A percentile compares a stretch with the other conserved stretches of the same genome.
Conservation (phyloP, 2,329 filamentous ascomycete species). For the Aspergillus niger region DNA sequence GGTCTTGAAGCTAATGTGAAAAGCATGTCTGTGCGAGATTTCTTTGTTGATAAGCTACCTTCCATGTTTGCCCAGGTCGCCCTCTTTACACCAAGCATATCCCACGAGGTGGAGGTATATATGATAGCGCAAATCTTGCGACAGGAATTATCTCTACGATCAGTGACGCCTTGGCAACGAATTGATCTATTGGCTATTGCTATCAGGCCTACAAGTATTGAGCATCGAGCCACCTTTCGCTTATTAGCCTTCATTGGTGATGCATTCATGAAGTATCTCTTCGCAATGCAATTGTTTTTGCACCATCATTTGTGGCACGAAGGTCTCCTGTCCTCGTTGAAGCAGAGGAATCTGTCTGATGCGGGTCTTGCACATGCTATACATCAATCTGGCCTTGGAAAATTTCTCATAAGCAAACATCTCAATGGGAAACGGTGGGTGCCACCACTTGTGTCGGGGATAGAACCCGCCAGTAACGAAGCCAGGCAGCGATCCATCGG, state of each 20-base stretch:
- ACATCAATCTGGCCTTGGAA: not conserved
- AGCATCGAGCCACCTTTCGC: not conserved
- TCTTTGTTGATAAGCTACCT: not conserved
- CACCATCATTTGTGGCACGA: constrained; percentile 10
- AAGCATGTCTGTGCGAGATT: not conserved
- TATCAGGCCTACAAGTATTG: not conserved
- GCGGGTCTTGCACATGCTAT: not conserved
- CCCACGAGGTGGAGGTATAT: not conserved
- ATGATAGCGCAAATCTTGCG: not conserved
- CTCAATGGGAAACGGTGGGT: not conserved
- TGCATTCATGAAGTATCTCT: not conserved
- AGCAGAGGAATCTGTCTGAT: not conserved
- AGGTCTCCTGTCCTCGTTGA: not conserved
- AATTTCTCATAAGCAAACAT: not conserved
- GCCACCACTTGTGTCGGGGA: not conserved
- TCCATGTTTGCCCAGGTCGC: not conserved
- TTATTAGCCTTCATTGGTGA: constrained; percentile 5
- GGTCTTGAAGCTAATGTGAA: not conserved
- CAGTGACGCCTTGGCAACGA: not conserved
- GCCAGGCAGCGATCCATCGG: not conserved
- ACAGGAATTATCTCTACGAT: not conserved
- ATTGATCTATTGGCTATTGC: not conserved
- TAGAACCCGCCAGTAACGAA: not conserved
- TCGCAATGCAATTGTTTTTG: constrained; percentile 7
- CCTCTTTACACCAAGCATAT: not conserved